A percentile compares a stretch with the other conserved stretches of the same genome.
These are phyloP conservation scores for Thinopyrum elongatum DNA, from an alignment of 176 grass and related monocot genomes.

Conservation along the genomic window DNA sequence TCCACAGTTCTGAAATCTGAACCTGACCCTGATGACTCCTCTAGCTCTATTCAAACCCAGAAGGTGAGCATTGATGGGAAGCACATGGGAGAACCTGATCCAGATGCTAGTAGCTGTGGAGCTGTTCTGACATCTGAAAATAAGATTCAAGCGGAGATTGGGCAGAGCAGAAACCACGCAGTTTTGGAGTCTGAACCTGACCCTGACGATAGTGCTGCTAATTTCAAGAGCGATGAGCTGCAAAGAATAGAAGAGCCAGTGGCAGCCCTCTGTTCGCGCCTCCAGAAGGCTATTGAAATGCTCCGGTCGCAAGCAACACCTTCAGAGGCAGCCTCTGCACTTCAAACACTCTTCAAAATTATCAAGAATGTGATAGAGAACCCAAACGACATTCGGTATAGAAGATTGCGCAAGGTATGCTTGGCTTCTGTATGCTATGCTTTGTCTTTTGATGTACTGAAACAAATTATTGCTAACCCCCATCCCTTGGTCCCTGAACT, in stretches of 20 bases:
- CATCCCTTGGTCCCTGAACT: background rate
- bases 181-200: constrained; percentile 41
- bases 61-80: constrained; percentile 14
- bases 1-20: constrained; percentile 21
- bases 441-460: background rate
- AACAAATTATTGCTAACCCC: constrained; percentile 1
- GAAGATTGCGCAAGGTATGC: constrained; percentile 80
- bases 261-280: constrained; percentile 46
- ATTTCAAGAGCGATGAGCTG: constrained; percentile 49
- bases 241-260: constrained; percentile 76
- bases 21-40: constrained; percentile 51
- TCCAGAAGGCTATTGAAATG: constrained; percentile 64
- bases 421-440: background rate
- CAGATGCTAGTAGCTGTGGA: constrained; percentile 31
- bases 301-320: constrained; percentile 63
- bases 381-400: constrained; percentile 71
- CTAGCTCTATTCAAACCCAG: constrained; percentile 32
- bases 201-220: constrained; percentile 36
- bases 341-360: constrained; percentile 89
- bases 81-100: constrained; percentile 35
- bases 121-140: constrained; percentile 13
- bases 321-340: constrained; percentile 47
- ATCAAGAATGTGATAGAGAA: constrained; percentile 93
- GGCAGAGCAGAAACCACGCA: background rate
- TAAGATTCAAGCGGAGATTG: constrained; percentile 21